Conservation (phyloP, 148 eudicot species). For the Silene uniflora region DNA sequence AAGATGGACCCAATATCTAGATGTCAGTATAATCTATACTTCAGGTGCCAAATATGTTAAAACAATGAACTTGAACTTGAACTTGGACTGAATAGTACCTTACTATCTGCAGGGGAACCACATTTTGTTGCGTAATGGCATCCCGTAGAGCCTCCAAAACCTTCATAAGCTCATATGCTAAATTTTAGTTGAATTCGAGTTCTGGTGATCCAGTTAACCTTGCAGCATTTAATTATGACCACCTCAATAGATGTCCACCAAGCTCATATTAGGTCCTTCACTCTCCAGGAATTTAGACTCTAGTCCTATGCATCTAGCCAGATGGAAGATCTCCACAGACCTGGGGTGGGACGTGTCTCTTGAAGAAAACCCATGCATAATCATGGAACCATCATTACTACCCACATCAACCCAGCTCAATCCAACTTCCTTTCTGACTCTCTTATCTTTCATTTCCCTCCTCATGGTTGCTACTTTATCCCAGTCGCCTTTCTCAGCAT, state of each 20-base stretch:
- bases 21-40: too few relatives aligned
- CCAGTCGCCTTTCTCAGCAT: constrained; percentile 87
- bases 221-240: constrained; percentile 8
- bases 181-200: constrained; percentile 43
- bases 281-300: constrained; percentile 43
- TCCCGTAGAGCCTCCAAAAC: constrained; percentile 79
- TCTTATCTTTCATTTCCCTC: constrained; percentile 61
- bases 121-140: constrained; percentile 73
- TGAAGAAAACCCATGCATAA: constrained; percentile 61
- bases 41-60: too few relatives aligned
- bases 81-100: constrained; percentile 43
- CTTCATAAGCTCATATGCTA: constrained; percentile 63
- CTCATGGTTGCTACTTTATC: constrained; percentile 67
- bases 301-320: constrained; percentile 57
- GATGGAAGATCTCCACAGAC: constrained; percentile 52
- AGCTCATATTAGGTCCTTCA: constrained; percentile 21
- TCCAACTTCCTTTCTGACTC: constrained; percentile 77
- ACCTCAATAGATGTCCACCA: constrained; percentile 14
- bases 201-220: constrained; percentile 39
- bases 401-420: constrained; percentile 92
- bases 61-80: background rate
- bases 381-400: constrained; percentile 35
- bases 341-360: constrained; percentile 71
- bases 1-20: too few relatives aligned
- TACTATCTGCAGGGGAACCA: constrained; percentile 92